phyloP scores from a whole-genome alignment of 1,284 basidiomycete genomes.

The Leucoagaricus sp. region DNA sequence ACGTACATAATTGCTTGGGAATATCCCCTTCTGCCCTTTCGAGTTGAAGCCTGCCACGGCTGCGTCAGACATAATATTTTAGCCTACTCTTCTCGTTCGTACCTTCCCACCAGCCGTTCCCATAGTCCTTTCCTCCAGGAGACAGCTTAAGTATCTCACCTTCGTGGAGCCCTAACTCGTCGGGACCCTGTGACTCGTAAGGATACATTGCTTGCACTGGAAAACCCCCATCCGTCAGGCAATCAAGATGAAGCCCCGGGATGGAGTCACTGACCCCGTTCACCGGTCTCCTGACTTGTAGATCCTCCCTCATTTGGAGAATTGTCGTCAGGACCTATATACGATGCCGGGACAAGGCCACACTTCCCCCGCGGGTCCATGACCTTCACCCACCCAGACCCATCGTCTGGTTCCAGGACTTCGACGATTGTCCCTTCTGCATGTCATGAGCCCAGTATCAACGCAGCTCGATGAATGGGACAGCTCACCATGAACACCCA shows the following conservation, averaged over 20 bases:
- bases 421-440: constrained; percentile 62
- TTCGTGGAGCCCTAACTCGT: constrained; percentile 67
- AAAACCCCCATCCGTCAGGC: constrained; percentile 3
- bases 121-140: constrained; percentile 65
- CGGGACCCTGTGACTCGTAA: constrained; percentile 65
- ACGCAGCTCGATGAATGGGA: not conserved
- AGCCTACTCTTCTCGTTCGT: constrained; percentile 27
- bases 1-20: constrained; percentile 84
- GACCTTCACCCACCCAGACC: constrained; percentile 81
- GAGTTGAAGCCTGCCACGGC: constrained; percentile 53
- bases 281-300: constrained; percentile 11
- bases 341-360: constrained; percentile 80
- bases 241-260: constrained; percentile 1
- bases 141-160: constrained; percentile 67
- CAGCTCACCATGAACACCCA: constrained; percentile 57
- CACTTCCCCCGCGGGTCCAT: constrained; percentile 53
- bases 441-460: constrained; percentile 9
- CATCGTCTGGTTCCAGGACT: constrained; percentile 76
- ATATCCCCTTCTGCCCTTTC: constrained; percentile 70
- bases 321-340: constrained; percentile 48
- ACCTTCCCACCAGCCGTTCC: constrained; percentile 87
- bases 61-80: constrained; percentile 7
- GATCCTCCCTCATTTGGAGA: constrained; percentile 8
- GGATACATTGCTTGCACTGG: constrained; percentile 72
- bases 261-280: constrained; percentile 21